Conservation (phyloP, 768 basidiomycete species). For the Boletales sp. region DNA sequence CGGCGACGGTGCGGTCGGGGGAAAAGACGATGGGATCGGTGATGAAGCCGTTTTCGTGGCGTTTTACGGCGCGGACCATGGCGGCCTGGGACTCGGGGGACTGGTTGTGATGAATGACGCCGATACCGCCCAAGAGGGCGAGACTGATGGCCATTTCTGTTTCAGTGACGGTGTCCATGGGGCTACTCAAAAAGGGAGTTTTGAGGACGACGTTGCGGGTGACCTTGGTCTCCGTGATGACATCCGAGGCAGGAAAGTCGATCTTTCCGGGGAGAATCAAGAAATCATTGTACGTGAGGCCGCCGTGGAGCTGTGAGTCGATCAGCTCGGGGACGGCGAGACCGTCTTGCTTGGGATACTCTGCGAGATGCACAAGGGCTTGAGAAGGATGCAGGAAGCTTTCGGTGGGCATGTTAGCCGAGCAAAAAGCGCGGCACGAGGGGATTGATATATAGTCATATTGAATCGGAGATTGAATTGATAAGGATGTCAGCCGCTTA, state of each 20-base stretch:
- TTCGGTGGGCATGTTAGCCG: constrained; percentile 34
- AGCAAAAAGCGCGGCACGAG: not conserved
- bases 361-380: constrained; percentile 72
- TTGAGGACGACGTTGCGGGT: constrained; percentile 90
- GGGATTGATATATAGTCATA: not conserved
- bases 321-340: constrained; percentile 83
- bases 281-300: constrained; percentile 98
- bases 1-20: constrained; percentile 72
- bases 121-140: constrained; percentile 94
- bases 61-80: constrained; percentile 97
- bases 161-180: constrained; percentile 99
- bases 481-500: no score
- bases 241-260: constrained; percentile 81
- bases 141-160: constrained; percentile 89
- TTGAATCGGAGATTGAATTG: no score
- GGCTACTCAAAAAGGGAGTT: constrained; percentile 95
- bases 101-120: constrained; percentile 98
- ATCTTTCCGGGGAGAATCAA: constrained; percentile 93
- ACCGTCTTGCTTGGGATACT: constrained; percentile 75
- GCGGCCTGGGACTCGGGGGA: constrained; percentile 79
- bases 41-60: constrained; percentile 99
- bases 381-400: constrained; percentile 60
- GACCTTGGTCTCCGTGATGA: constrained; percentile 78
- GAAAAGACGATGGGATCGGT: constrained; percentile 88
- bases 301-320: constrained; percentile 81